A percentile compares a stretch with the other conserved stretches of the same genome.
These are phyloP conservation scores for Coffea canephora DNA, from an alignment of 257 asterid species.

Conservation along the genomic window DNA sequence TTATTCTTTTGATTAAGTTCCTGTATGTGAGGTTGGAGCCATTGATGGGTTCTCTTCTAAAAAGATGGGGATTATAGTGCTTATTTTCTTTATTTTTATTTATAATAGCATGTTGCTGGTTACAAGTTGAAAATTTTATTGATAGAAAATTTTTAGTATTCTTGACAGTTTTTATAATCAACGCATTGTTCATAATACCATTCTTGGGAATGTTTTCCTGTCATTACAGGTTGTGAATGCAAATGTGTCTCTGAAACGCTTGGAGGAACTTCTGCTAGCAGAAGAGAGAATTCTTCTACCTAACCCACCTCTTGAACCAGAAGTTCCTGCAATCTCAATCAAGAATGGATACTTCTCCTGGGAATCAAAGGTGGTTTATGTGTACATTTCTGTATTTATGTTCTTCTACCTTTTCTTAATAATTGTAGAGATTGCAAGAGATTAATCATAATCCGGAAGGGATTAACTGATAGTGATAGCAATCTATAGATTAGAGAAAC, in stretches of 20 bases:
- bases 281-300: slow-evolving; percentile 84
- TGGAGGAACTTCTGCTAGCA: slow-evolving; percentile 84
- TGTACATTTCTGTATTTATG: not conserved
- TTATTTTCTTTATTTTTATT: not conserved
- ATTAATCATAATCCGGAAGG: not conserved
- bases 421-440: not conserved
- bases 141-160: not conserved
- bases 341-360: slow-evolving; percentile 89
- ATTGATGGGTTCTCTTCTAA: not conserved
- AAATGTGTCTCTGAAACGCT: slow-evolving; percentile 84
- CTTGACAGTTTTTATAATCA: not conserved
- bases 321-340: slow-evolving; percentile 84
- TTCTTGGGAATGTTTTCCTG: slow-evolving; percentile 9
- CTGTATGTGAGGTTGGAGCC: not conserved
- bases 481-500: not conserved
- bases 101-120: not conserved
- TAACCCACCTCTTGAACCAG: slow-evolving; percentile 78
- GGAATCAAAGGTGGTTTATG: slow-evolving; percentile 72
- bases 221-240: slow-evolving; percentile 79
- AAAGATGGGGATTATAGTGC: not conserved
- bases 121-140: not conserved
- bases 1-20: not conserved
- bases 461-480: not conserved
- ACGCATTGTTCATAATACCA: not conserved
- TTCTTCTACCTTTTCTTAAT: not conserved